Percentiles rank a stretch among this genome's conserved stretches.
phyloP scores from a whole-genome alignment of 75 land plant species.

The Isoetes taiwanensis region DNA sequence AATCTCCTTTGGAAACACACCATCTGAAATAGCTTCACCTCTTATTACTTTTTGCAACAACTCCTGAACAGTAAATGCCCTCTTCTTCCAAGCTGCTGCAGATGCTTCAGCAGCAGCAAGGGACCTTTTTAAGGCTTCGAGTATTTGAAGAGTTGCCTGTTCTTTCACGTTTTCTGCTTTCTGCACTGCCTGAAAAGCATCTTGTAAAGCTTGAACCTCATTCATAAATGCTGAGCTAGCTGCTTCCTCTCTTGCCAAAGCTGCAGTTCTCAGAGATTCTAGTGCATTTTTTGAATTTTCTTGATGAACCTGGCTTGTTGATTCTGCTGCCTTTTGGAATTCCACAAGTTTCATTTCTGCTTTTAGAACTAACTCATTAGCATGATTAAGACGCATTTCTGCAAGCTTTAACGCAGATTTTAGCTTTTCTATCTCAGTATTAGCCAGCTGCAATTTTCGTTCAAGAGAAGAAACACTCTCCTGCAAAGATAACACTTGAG shows the following conservation, averaged over 20 bases:
- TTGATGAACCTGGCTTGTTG: conserved; percentile 17
- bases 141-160: conserved; percentile 35
- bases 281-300: conserved; percentile 27
- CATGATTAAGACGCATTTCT: conserved; percentile 17
- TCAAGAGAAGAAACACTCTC: conserved; percentile 21
- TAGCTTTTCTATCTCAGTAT: conserved; percentile 25
- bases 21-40: conserved; percentile 7
- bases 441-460: conserved; percentile 21
- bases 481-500: conserved; percentile 28
- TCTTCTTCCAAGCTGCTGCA: conserved; percentile 38
- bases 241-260: conserved; percentile 28
- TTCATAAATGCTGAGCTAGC: conserved; percentile 30
- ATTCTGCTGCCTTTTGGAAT: conserved; percentile 24
- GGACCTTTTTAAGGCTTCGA: conserved; percentile 43
- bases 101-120: conserved; percentile 38
- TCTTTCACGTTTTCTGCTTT: conserved; percentile 37
- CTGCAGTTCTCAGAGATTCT: conserved; percentile 38
- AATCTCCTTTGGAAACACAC: background rate
- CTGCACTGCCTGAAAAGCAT: conserved; percentile 42
- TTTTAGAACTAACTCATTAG: conserved; percentile 30
- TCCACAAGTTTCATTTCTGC: conserved; percentile 34
- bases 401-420: conserved; percentile 28
- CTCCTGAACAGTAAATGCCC: conserved; percentile 43
- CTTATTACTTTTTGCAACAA: conserved; percentile 18
- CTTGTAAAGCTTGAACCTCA: conserved; percentile 37